phyloP scores from a whole-genome alignment of 331 rosid species.

The Cydonia oblonga region DNA sequence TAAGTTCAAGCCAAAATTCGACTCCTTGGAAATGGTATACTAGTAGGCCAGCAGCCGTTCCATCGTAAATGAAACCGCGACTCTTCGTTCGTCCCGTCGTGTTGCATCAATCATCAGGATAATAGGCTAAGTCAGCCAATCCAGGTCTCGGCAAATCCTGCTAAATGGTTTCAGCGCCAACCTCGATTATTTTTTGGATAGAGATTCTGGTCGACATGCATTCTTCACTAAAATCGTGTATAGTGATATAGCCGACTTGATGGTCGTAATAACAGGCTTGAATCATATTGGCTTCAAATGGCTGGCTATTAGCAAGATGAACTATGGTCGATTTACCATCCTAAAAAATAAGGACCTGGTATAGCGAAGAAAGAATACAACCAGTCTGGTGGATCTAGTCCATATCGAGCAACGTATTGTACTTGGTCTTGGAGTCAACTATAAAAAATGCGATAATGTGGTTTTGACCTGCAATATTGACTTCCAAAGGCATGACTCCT shows the following conservation, averaged over 20 bases:
- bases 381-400: neutral
- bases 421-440: neutral
- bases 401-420: rapidly evolving
- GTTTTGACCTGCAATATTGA: neutral
- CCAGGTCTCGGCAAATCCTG: neutral
- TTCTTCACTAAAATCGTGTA: no score
- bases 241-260: no score
- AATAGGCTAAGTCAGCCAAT: neutral
- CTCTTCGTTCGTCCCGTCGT: rapidly evolving
- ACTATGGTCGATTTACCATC: neutral
- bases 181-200: no score
- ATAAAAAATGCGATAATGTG: neutral
- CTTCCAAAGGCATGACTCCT: neutral
- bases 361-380: neutral
- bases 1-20: no score
- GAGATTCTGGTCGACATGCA: no score
- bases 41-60: rapidly evolving
- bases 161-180: no score
- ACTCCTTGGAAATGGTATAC: neutral
- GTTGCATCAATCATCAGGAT: no score
- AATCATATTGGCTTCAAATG: no score
- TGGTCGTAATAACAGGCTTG: no score
- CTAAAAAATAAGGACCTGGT: neutral
- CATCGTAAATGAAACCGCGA: rapidly evolving
- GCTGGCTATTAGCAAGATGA: no score